Conservation (phyloP, 352 stramenopile species). For the Pythium utonaiense region DNA sequence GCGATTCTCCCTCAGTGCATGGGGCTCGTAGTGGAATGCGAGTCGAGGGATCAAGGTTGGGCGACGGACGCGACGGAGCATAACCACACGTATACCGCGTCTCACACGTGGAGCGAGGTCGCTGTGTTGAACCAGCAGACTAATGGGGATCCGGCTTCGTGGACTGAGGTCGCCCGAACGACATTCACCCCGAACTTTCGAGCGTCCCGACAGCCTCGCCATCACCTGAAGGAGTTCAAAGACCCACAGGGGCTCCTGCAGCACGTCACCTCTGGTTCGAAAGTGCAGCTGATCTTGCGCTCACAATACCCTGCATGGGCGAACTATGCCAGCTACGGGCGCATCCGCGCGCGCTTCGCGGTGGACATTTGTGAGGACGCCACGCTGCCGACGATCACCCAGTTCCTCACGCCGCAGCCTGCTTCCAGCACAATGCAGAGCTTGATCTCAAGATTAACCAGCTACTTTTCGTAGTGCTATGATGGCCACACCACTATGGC, state of each 20-base stretch:
- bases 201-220: conserved; percentile 36
- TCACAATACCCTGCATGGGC: conserved; percentile 62
- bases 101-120: conserved; percentile 67
- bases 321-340: conserved; percentile 56
- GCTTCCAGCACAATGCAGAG: not conserved
- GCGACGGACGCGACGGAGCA: conserved; percentile 29
- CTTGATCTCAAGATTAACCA: not conserved
- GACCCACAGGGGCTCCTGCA: conserved; percentile 30
- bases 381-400: not conserved
- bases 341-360: conserved; percentile 35
- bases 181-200: conserved; percentile 52
- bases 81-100: conserved; percentile 54
- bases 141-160: not conserved
- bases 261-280: conserved; percentile 37
- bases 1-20: conserved; percentile 31
- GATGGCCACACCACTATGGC: no score
- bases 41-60: conserved; percentile 75
- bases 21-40: conserved; percentile 46
- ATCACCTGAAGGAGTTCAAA: conserved; percentile 54
- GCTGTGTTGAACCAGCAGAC: conserved; percentile 32
- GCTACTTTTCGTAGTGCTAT: not conserved
- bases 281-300: conserved; percentile 49
- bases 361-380: conserved; percentile 16
- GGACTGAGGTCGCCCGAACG: conserved; percentile 25
- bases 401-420: not conserved